Evolutionary conservation across 495 filamentous ascomycete genomes (phyloP).

Genomic region (Tetracladium marchalianum): DNA sequence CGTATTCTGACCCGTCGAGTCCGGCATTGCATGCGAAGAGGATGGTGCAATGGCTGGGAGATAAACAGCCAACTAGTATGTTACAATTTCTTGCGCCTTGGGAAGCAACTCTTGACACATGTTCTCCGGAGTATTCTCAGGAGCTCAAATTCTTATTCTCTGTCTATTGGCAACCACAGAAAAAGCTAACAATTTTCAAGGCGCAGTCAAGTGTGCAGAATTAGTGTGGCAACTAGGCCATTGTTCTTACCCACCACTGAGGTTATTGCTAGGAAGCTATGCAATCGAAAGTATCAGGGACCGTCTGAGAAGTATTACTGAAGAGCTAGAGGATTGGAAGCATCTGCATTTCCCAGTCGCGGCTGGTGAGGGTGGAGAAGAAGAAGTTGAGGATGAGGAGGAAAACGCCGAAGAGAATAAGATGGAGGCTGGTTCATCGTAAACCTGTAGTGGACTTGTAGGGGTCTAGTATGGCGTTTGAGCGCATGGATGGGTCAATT

Average conservation of each 20-base stretch:
- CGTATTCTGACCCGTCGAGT: constrained; percentile 64
- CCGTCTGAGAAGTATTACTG: constrained; percentile 76
- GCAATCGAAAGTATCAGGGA: constrained; percentile 94
- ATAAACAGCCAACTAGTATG: constrained; percentile 74
- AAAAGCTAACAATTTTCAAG: too few species aligned
- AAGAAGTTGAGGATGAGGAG: constrained; percentile 19
- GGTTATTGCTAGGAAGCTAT: constrained; percentile 80
- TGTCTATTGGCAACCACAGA: too few species aligned
- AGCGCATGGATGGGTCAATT: background rate
- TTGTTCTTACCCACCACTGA: constrained; percentile 78
- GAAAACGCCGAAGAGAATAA: constrained; percentile 8
- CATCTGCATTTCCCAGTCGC: constrained; percentile 53
- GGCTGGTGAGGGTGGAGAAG: constrained; percentile 20
- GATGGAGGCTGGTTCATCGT: constrained; percentile 4
- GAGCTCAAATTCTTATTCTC: too few species aligned
- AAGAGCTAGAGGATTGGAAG: constrained; percentile 92
- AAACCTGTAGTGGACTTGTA: background rate
- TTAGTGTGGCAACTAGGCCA: constrained; percentile 93
- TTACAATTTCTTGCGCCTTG: background rate
- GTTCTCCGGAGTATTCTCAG: too few species aligned
- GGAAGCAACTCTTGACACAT: too few species aligned
- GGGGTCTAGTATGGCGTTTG: background rate
- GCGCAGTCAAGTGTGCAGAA: constrained; percentile 84
- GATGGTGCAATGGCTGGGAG: constrained; percentile 92
- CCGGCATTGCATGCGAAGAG: constrained; percentile 84